phyloP scores from a whole-genome alignment of 306 rosid genomes.

The Lotus japonicus region DNA sequence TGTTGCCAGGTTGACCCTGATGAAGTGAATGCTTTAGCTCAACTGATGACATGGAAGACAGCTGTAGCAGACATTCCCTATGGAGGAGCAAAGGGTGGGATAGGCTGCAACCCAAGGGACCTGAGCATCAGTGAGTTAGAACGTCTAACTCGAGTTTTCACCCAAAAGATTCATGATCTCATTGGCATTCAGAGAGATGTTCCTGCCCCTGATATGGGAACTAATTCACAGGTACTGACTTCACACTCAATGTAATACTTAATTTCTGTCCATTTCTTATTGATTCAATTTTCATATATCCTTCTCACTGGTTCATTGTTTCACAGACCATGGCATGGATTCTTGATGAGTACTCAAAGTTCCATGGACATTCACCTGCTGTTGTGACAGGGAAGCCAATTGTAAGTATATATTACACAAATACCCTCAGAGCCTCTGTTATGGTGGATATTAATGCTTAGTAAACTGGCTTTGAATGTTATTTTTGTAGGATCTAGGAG shows the following conservation, averaged over 20 bases:
- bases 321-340: slow-evolving; percentile 85
- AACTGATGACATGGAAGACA: slow-evolving; percentile 79
- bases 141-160: slow-evolving; percentile 78
- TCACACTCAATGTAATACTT: neutral
- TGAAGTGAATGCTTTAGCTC: slow-evolving; percentile 81
- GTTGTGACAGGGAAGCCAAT: slow-evolving; percentile 77
- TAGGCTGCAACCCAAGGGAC: slow-evolving; percentile 70
- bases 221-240: slow-evolving; percentile 53
- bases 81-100: slow-evolving; percentile 87
- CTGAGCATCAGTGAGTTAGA: slow-evolving; percentile 56
- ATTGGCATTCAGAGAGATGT: slow-evolving; percentile 65
- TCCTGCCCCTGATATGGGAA: slow-evolving; percentile 87
- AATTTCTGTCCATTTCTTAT: neutral
- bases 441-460: neutral
- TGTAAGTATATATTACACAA: slow-evolving; percentile 27
- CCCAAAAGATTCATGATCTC: slow-evolving; percentile 75
- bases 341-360: slow-evolving; percentile 76
- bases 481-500: slow-evolving; percentile 59
- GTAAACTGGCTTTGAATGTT: neutral
- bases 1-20: slow-evolving; percentile 65
- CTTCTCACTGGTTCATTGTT: slow-evolving; percentile 5
- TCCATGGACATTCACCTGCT: slow-evolving; percentile 74
- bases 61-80: slow-evolving; percentile 72
- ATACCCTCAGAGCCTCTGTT: neutral
- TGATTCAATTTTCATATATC: neutral